Conservation (phyloP, 2,329 filamentous ascomycete genomes). For the Aspergillus ustus region DNA sequence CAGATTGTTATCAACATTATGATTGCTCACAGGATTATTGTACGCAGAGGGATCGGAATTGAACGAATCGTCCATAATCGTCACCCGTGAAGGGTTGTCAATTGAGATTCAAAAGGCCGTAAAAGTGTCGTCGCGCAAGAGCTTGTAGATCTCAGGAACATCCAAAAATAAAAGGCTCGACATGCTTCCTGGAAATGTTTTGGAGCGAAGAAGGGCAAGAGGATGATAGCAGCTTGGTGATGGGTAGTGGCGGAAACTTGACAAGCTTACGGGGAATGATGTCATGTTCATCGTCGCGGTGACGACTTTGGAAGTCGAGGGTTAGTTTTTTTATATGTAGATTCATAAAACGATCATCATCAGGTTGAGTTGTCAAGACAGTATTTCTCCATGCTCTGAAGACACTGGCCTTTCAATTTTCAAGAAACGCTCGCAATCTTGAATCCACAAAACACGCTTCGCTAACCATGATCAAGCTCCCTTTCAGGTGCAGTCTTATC, state of each 20-base stretch:
- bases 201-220: background rate
- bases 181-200: background rate
- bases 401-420: background rate
- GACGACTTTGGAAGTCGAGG: background rate
- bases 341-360: background rate
- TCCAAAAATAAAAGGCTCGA: background rate
- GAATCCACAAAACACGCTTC: background rate
- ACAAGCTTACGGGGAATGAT: background rate
- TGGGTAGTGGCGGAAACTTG: background rate
- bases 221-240: background rate
- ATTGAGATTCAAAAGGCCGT: background rate
- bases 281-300: background rate
- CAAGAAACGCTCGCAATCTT: background rate
- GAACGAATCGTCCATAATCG: slow-evolving; percentile 7
- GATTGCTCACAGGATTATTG: background rate
- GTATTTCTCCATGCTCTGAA: background rate
- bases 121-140: background rate
- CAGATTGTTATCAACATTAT: background rate
- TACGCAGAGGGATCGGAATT: background rate
- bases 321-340: background rate
- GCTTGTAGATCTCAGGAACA: background rate
- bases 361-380: too few relatives aligned
- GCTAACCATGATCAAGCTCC: slow-evolving; percentile 18
- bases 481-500: slow-evolving; percentile 32
- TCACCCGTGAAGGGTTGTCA: background rate